phyloP scores from a whole-genome alignment of 2,329 filamentous ascomycete species.

The Exophiala sp. region DNA sequence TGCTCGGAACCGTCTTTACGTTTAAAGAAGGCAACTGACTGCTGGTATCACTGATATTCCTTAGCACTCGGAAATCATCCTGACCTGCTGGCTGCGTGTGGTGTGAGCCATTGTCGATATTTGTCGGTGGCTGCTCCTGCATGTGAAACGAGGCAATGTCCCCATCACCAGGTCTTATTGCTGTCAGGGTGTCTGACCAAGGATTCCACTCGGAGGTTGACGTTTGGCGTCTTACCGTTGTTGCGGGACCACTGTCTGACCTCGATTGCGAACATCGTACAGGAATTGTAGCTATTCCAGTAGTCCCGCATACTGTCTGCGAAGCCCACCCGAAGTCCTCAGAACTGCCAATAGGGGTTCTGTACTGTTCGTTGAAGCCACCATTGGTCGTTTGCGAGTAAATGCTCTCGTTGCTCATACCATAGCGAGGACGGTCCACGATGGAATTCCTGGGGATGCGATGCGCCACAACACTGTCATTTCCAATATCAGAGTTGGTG shows the following conservation, averaged over 20 bases:
- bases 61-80: neutral
- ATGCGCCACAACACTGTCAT: constrained; percentile 7
- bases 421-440: constrained; percentile 9
- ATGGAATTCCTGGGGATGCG: constrained; percentile 4
- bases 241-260: neutral
- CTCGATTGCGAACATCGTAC: constrained; percentile 23
- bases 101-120: constrained; percentile 18
- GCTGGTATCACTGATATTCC: neutral
- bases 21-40: constrained; percentile 8
- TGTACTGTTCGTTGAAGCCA: constrained; percentile 27
- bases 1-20: constrained; percentile 6
- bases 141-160: constrained; percentile 29
- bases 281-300: constrained; percentile 38
- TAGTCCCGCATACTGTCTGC: constrained; percentile 25
- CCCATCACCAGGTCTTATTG: neutral
- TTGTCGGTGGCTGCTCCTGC: constrained; percentile 39
- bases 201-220: constrained; percentile 25
- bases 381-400: constrained; percentile 43
- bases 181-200: constrained; percentile 15
- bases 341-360: constrained; percentile 11
- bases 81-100: neutral
- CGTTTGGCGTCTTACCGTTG: neutral
- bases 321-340: constrained; percentile 15
- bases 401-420: constrained; percentile 37
- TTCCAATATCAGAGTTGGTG: constrained; percentile 2